A percentile compares a stretch with the other conserved stretches of the same genome.
These are phyloP conservation scores for Clonostachys solani DNA, from an alignment of 2,329 filamentous ascomycete genomes.

Conservation along the genomic window DNA sequence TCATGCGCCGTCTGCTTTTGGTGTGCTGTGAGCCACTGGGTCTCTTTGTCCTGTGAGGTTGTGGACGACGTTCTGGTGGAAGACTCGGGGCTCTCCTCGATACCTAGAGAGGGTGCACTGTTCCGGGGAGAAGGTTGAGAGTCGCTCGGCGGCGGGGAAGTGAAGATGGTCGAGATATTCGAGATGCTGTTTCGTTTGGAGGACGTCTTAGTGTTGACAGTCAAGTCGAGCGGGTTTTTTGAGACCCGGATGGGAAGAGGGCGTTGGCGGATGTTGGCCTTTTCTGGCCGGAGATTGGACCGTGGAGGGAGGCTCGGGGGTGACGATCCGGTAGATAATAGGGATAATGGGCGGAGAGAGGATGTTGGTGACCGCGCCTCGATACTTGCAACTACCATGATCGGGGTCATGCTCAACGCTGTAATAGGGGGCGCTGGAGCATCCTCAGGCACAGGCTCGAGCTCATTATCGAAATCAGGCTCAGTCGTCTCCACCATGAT, in stretches of 20 bases:
- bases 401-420: not conserved
- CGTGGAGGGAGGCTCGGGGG: not conserved
- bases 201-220: not conserved
- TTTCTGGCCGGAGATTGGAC: conserved; percentile 1
- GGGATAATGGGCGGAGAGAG: conserved; percentile 2
- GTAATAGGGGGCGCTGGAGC: not conserved
- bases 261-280: conserved; percentile 1
- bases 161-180: not conserved
- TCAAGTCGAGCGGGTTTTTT: conserved; percentile 1
- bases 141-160: not conserved
- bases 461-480: not conserved
- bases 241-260: conserved; percentile 2
- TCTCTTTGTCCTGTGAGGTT: not conserved
- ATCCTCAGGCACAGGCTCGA: not conserved
- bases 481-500: not conserved
- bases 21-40: conserved; percentile 1
- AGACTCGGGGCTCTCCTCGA: not conserved
- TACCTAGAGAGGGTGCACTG: not conserved
- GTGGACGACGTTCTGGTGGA: not conserved
- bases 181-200: conserved; percentile 1
- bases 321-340: not conserved
- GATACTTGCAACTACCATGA: conserved; percentile 2
- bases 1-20: conserved; percentile 3
- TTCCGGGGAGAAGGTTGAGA: not conserved
- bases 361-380: not conserved